Evolutionary conservation across 441 rosid genomes (phyloP).

Genomic region (Gossypium trilobum): DNA sequence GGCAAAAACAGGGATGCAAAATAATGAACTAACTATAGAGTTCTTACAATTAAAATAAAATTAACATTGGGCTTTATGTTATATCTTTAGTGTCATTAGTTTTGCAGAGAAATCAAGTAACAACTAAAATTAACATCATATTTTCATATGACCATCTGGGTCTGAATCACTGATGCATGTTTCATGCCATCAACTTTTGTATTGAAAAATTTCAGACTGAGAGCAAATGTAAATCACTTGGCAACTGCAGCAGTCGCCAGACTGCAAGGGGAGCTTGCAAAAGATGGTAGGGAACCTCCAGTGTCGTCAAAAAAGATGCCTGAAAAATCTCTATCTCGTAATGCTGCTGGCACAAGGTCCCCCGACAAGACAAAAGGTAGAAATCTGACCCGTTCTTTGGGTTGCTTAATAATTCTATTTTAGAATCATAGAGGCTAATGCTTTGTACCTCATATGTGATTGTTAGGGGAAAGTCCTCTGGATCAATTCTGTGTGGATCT

Average conservation of each 20-base stretch:
- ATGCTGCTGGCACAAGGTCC: slow-evolving; percentile 33
- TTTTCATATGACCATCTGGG: neutral
- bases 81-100: neutral
- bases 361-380: slow-evolving; percentile 44
- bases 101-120: neutral
- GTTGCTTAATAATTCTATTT: slow-evolving; percentile 7
- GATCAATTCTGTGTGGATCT: slow-evolving; percentile 93
- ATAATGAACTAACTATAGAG: neutral
- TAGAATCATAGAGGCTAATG: slow-evolving; percentile 13
- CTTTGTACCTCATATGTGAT: slow-evolving; percentile 16
- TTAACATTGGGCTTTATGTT: neutral
- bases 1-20: neutral
- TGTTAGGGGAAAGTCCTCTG: slow-evolving; percentile 63
- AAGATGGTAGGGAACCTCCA: slow-evolving; percentile 78
- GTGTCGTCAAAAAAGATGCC: slow-evolving; percentile 35
- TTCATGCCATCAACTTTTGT: neutral
- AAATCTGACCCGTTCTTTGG: slow-evolving; percentile 1
- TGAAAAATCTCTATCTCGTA: slow-evolving; percentile 32
- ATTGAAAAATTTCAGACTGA: slow-evolving; percentile 42
- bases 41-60: neutral
- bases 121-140: neutral
- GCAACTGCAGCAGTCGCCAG: slow-evolving; percentile 60
- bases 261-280: slow-evolving; percentile 81
- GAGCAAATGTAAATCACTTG: slow-evolving; percentile 55
- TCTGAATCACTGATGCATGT: neutral